Base-by-base conservation (phyloP, 2,329 filamentous ascomycete species). In the Verticillium dahliae region DNA sequence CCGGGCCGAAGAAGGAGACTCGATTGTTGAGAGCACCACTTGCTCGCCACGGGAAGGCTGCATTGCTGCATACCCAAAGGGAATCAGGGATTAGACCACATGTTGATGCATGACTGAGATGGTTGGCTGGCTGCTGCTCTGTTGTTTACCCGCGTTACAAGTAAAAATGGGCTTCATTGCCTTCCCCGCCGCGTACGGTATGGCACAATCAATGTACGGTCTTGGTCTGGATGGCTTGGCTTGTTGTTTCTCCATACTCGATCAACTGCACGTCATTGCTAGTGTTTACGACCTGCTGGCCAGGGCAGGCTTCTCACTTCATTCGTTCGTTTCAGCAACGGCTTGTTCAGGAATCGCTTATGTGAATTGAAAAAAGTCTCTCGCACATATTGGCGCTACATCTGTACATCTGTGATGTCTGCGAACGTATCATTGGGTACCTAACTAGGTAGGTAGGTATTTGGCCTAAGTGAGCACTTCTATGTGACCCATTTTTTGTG, bases 91-190 rank as follows among this genome's bases (percentile, higher is more conserved):
- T 76, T 78, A 79, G 79, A 81, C 75, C 76, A 78, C 70, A 75
- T 78, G 75, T 77, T 74, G 73, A 72, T 80, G 78, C 79, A 81
- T 80, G 77, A 78, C 75, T 75, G 73, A 78, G 74, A 79, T 75
- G 76, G 54, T 18, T 56, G 54, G 54, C 45, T 18, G 45, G 76
- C 77, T 76, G 77, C 77, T 76, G 74, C 76, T 78, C 75, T 68
- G 60, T 62, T 65, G 58, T 71, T 70, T 65, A 64, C 68, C 58
- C 61, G 54, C 58, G 52, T 58, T 64, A 52, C 57, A 57, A 57
- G 57, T 27, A 27, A 60, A 64, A 63, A 60, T n/a, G 45, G 39
- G 45, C 45, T 11, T 50, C 45, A 18, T 50, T 18, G 45, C 34
- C 33, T 58, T 59, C 39, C 61, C 38, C 56, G 27, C 14, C 57